Percentiles rank a stretch among this genome's conserved stretches.
These are phyloP conservation scores for Trametes hirsuta DNA, from an alignment of 1,284 basidiomycete genomes.

Conservation along the genomic window DNA sequence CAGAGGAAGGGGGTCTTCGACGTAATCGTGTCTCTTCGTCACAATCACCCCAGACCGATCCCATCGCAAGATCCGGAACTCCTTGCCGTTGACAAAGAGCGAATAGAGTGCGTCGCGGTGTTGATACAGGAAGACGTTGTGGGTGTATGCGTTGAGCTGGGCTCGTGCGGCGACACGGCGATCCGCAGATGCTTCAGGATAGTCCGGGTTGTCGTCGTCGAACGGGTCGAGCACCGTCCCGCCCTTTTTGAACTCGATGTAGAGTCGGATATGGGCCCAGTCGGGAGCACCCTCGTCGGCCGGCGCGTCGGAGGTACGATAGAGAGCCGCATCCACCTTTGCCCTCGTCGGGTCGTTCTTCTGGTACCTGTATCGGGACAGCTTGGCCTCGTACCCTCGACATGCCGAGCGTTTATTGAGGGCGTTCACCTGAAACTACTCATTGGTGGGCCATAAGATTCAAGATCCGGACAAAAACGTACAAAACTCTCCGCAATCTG, in stretches of 20 bases:
- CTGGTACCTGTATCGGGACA: neutral
- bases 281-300: neutral
- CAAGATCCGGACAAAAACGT: too few species aligned
- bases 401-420: neutral
- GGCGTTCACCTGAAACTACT: neutral
- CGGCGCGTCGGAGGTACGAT: neutral
- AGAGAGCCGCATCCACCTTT: neutral
- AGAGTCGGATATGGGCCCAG: neutral
- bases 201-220: neutral
- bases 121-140: neutral
- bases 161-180: neutral
- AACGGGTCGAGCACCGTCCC: neutral
- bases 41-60: slow-evolving; percentile 23
- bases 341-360: neutral
- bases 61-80: slow-evolving; percentile 18
- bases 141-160: neutral
- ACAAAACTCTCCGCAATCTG: too few species aligned
- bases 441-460: too few species aligned
- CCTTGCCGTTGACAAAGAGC: neutral
- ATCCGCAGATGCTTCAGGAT: neutral
- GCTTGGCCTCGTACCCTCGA: neutral
- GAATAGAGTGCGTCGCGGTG: neutral
- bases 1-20: slow-evolving; percentile 6
- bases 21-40: slow-evolving; percentile 14
- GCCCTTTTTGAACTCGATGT: slow-evolving; percentile 1